Percentiles rank a stretch among this genome's conserved stretches.
Conservation (phyloP, 257 asterid genomes). For the Haberlea rhodopensis region DNA sequence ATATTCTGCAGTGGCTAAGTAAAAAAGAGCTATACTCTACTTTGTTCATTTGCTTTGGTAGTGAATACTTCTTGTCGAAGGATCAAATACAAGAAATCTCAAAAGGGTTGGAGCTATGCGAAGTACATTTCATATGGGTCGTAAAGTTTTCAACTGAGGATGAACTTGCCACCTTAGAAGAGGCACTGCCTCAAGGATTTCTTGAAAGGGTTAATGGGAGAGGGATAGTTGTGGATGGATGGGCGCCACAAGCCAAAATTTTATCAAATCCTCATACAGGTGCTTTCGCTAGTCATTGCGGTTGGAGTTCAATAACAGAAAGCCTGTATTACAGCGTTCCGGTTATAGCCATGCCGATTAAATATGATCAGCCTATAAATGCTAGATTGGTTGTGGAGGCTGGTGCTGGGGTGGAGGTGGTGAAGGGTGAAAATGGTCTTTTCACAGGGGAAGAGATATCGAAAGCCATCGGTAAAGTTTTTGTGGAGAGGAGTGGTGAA, state of each 20-base stretch:
- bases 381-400: constrained; percentile 30
- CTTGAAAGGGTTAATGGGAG: constrained; percentile 27
- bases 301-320: constrained; percentile 39
- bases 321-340: constrained; percentile 40
- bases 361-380: constrained; percentile 34
- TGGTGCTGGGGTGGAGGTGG: constrained; percentile 38
- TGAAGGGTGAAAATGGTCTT: constrained; percentile 31
- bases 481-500: constrained; percentile 27
- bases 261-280: constrained; percentile 21
- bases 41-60: constrained; percentile 33
- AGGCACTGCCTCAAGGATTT: constrained; percentile 29
- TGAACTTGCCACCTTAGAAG: not conserved
- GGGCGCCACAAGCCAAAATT: constrained; percentile 37
- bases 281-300: constrained; percentile 45
- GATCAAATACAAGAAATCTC: constrained; percentile 28
- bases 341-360: constrained; percentile 35
- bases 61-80: constrained; percentile 30
- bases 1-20: constrained; percentile 34
- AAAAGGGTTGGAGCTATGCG: constrained; percentile 27
- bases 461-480: constrained; percentile 25
- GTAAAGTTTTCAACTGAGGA: constrained; percentile 21
- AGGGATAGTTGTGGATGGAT: constrained; percentile 19
- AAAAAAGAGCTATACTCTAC: constrained; percentile 22
- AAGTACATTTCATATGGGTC: constrained; percentile 32
- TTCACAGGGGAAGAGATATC: constrained; percentile 32